A percentile compares a stretch with the other conserved stretches of the same genome.
These are phyloP conservation scores for Lentinula sp. DNA, from an alignment of 768 basidiomycete genomes.

Conservation along the genomic window DNA sequence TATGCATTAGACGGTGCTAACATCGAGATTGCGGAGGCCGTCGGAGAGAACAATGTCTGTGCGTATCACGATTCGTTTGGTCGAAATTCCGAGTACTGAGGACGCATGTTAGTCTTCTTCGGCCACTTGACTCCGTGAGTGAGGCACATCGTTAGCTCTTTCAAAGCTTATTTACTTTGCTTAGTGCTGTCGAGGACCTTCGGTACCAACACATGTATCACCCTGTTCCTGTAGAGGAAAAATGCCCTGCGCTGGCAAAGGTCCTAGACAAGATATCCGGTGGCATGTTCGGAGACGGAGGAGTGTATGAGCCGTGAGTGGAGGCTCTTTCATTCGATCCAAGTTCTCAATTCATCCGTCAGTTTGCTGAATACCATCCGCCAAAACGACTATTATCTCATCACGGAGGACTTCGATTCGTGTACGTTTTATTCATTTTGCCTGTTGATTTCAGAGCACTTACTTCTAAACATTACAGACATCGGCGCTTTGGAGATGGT, in stretches of 20 bases:
- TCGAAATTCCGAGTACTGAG: neutral
- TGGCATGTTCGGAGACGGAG: conserved; percentile 76
- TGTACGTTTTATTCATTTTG: conserved; percentile 39
- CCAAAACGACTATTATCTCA: conserved; percentile 70
- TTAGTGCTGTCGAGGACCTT: conserved; percentile 72
- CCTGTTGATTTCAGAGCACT: neutral
- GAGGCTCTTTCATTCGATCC: conserved; percentile 9
- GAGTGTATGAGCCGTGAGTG: conserved; percentile 83
- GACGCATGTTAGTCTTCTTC: conserved; percentile 66
- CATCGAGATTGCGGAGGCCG: conserved; percentile 95
- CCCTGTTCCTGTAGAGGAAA: conserved; percentile 72
- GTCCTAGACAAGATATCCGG: conserved; percentile 72
- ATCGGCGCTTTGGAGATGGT: conserved; percentile 81
- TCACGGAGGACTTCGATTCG: conserved; percentile 93
- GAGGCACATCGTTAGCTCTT: neutral
- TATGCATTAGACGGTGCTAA: conserved; percentile 76
- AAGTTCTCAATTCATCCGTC: neutral
- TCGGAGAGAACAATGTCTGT: conserved; percentile 91
- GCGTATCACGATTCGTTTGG: conserved; percentile 27
- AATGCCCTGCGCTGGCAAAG: conserved; percentile 74
- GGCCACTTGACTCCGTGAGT: conserved; percentile 73
- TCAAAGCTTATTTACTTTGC: neutral
- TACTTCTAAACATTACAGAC: conserved; percentile 34
- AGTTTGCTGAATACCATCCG: conserved; percentile 73
- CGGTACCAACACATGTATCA: conserved; percentile 84